These are phyloP conservation scores for Cutaneotrichosporon curvatum DNA, from an alignment of 1,284 basidiomycete species.

Conservation along the genomic window DNA sequence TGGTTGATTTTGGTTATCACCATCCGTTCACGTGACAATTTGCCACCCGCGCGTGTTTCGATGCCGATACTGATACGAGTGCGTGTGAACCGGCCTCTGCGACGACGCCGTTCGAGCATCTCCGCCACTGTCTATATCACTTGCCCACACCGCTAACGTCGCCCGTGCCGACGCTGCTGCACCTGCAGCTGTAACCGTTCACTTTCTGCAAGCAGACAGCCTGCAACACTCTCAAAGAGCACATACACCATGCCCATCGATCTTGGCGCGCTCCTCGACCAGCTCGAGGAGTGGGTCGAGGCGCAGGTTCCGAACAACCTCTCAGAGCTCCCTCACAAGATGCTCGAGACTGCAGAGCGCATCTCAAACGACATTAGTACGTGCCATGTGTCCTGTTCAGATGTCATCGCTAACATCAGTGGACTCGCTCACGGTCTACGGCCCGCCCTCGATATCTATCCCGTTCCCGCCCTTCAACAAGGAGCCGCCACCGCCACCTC, in stretches of 20 bases:
- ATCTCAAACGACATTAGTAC: conserved; percentile 41
- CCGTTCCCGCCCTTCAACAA: conserved; percentile 41
- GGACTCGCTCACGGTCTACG: conserved; percentile 42
- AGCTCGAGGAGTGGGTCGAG: conserved; percentile 44
- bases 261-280: conserved; percentile 37
- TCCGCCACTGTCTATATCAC: too few species aligned
- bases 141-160: too few species aligned
- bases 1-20: too few species aligned
- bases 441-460: conserved; percentile 40
- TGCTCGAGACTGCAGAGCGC: conserved; percentile 42
- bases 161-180: too few species aligned
- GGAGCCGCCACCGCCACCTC: conserved; percentile 26
- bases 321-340: conserved; percentile 38
- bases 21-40: not conserved
- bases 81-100: not conserved
- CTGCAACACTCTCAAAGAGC: not conserved
- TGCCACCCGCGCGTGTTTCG: not conserved
- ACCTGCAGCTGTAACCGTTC: not conserved
- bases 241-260: conserved; percentile 28
- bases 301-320: conserved; percentile 41
- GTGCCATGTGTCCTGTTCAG: conserved; percentile 9
- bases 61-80: not conserved
- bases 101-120: too few species aligned
- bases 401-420: conserved; percentile 25
- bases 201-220: too few species aligned